A percentile compares a stretch with the other conserved stretches of the same genome.
phyloP scores from a whole-genome alignment of 2,329 filamentous ascomycete species.

The Fusarium kyushuense region DNA sequence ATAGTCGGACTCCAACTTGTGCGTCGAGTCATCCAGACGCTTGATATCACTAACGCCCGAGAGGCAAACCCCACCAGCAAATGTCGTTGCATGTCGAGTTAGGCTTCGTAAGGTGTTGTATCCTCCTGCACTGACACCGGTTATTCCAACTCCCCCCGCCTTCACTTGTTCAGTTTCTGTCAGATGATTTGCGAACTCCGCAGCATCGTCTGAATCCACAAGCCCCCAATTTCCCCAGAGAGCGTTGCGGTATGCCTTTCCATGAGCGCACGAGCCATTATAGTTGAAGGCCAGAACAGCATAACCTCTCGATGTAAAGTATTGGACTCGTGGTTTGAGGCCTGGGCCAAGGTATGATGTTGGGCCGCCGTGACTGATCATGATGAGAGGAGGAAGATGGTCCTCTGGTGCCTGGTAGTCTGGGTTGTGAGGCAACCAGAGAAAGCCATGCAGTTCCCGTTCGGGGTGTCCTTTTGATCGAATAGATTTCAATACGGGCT shows the following conservation, averaged over 20 bases:
- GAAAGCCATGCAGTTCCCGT: slow-evolving; percentile 59
- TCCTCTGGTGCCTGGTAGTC: slow-evolving; percentile 54
- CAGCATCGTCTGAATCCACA: slow-evolving; percentile 63
- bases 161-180: slow-evolving; percentile 53
- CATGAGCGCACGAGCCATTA: slow-evolving; percentile 64
- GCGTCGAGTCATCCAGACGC: slow-evolving; percentile 60
- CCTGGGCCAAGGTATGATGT: slow-evolving; percentile 59
- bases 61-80: slow-evolving; percentile 62
- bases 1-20: slow-evolving; percentile 69
- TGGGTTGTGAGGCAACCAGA: slow-evolving; percentile 63
- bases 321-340: slow-evolving; percentile 61
- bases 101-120: slow-evolving; percentile 65
- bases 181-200: slow-evolving; percentile 60
- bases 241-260: slow-evolving; percentile 61
- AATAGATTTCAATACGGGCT: slow-evolving; percentile 52
- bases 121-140: slow-evolving; percentile 65
- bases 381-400: slow-evolving; percentile 61
- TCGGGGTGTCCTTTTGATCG: slow-evolving; percentile 45
- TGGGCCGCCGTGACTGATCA: slow-evolving; percentile 65
- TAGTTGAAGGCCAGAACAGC: slow-evolving; percentile 65
- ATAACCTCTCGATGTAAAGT: slow-evolving; percentile 66
- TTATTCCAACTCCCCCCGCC: slow-evolving; percentile 58
- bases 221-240: slow-evolving; percentile 64
- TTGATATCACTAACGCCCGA: slow-evolving; percentile 66
- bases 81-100: slow-evolving; percentile 59